Evolutionary conservation across 495 filamentous ascomycete genomes (phyloP), one percentile per base, ranked within the genome.

Genomic region (Aspergillus cavernicola): DNA sequence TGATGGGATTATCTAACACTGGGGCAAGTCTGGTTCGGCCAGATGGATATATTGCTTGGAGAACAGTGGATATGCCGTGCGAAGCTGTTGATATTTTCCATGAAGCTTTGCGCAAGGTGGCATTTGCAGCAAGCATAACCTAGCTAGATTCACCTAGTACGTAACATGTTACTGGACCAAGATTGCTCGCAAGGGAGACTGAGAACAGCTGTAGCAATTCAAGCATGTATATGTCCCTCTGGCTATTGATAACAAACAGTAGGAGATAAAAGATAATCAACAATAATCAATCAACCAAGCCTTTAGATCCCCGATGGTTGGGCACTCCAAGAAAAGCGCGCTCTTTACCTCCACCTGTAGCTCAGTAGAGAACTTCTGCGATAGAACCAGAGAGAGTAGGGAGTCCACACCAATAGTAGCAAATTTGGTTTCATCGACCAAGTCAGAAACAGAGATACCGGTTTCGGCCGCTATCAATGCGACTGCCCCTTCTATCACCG

Each of bases 251-350:
- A n/a, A n/a, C n/a, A n/a, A n/a, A n/a, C n/a, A n/a, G n/a, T n/a
- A n/a, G n/a, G n/a, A n/a, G n/a, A n/a, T n/a, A n/a, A n/a, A n/a
- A n/a, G n/a, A n/a, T n/a, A 33, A 20, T 60, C 50, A 15, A 46
- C 24, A 28, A 9, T 28, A 28, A 28, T 28, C 24, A 28, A 28
- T 35, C 54, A 67, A 47, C 64, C 63, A 67, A 5, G 10, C 46
- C 54, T 40, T 61, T 42, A 75, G 59, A 13, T 73, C 72, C 1
- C 61, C 60, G 13, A 77, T 60, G 3, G 66, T 76, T 2, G 66
- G 62, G 43, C 57, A 74, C 9, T 78, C 74, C 2, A 70, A 36
- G 49, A 80, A 75, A 0, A 79, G 39, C 20, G 56, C 58, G 9
- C 64, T 57, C 9, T 57, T 46, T 9, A 81, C 50, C 0, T 67